Conservation (phyloP, 768 basidiomycete genomes). For the Floccularia luteovirens region DNA sequence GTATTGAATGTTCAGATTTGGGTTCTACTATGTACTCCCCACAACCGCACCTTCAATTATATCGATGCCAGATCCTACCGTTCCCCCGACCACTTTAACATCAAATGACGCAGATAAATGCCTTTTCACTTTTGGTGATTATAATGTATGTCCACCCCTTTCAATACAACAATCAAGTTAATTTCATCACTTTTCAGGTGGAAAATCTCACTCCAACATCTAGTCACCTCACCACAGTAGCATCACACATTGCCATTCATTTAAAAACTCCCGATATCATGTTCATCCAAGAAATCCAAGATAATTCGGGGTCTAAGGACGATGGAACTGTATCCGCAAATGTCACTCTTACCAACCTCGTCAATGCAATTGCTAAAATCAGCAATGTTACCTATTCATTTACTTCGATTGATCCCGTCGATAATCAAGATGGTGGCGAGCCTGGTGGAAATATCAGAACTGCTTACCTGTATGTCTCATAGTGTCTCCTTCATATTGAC, state of each 20-base stretch:
- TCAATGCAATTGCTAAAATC: conserved; percentile 35
- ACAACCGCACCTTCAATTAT: conserved; percentile 43
- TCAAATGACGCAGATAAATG: conserved; percentile 27
- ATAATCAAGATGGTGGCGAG: conserved; percentile 50
- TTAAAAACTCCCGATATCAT: conserved; percentile 50
- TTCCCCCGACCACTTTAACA: conserved; percentile 31
- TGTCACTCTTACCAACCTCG: conserved; percentile 41
- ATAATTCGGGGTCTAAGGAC: conserved; percentile 43
- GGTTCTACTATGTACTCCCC: conserved; percentile 52
- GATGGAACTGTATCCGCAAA: conserved; percentile 49
- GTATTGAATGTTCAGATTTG: conserved; percentile 23
- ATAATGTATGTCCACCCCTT: conserved; percentile 34
- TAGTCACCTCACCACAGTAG: conserved; percentile 38
- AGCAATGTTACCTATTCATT: conserved; percentile 40
- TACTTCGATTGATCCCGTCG: conserved; percentile 41
- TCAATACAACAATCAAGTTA: background rate
- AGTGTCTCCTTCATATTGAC: background rate
- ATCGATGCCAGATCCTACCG: conserved; percentile 22
- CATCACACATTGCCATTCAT: conserved; percentile 40
- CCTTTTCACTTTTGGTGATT: conserved; percentile 15
- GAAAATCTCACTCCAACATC: conserved; percentile 50
- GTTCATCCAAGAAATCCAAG: conserved; percentile 61
- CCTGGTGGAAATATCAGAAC: conserved; percentile 60
- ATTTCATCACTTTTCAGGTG: conserved; percentile 23
- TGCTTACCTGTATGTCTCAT: conserved; percentile 37